These are phyloP conservation scores for Punica granatum DNA, from an alignment of 345 rosid genomes.

Conservation along the genomic window DNA sequence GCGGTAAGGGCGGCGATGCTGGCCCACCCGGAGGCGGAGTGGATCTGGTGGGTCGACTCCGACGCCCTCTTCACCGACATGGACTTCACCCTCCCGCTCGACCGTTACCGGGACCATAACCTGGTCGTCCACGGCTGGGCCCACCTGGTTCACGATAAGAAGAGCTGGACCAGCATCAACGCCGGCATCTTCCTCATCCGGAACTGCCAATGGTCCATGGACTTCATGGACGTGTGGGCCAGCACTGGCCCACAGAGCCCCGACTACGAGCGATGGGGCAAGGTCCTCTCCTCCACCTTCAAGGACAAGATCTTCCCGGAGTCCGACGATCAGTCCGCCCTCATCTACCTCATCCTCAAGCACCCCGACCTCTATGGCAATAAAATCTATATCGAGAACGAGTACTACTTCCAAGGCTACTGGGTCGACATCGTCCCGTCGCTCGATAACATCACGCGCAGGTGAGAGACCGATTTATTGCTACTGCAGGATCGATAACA, in stretches of 20 bases:
- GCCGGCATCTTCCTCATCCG: conserved; percentile 82
- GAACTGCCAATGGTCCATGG: conserved; percentile 98
- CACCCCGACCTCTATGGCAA: conserved; percentile 44
- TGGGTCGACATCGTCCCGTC: conserved; percentile 57
- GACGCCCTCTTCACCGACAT: conserved; percentile 91
- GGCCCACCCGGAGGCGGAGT: conserved; percentile 95
- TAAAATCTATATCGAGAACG: conserved; percentile 68
- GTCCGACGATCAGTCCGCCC: conserved; percentile 88
- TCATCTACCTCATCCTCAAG: conserved; percentile 46
- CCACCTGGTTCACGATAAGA: conserved; percentile 38
- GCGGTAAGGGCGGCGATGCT: conserved; percentile 75
- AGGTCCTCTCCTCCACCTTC: conserved; percentile 52
- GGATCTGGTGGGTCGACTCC: conserved; percentile 99
- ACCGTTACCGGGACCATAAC: conserved; percentile 53
- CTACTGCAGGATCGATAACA: no score
- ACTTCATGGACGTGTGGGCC: conserved; percentile 71
- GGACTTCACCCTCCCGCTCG: conserved; percentile 73
- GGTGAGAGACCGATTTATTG: not conserved
- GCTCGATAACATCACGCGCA: conserved; percentile 45
- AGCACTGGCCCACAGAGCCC: conserved; percentile 58
- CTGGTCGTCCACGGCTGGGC: conserved; percentile 94
- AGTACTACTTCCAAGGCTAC: conserved; percentile 64
- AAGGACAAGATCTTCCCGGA: conserved; percentile 79
- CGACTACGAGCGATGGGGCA: conserved; percentile 63
- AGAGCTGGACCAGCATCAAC: conserved; percentile 84